Evolutionary conservation across 176 grass and related monocot genomes (phyloP).

Genomic region (Saccharum officinarum): DNA sequence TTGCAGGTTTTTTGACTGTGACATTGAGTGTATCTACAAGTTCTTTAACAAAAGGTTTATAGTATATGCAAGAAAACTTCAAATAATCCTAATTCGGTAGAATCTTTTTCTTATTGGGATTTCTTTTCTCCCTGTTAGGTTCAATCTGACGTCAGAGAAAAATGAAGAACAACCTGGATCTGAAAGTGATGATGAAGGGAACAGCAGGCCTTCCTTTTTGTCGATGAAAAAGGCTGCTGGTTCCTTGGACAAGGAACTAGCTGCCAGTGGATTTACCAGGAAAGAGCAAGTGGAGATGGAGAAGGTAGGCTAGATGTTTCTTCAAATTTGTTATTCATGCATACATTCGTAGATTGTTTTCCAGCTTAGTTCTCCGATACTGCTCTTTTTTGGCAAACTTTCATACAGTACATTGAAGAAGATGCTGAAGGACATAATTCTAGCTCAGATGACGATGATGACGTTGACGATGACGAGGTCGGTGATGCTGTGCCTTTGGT

Average conservation of each 20-base stretch:
- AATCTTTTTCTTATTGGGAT: constrained; percentile 7
- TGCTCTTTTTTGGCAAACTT: background rate
- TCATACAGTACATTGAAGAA: constrained; percentile 75
- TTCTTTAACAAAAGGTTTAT: constrained; percentile 91
- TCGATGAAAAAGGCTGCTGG: constrained; percentile 63
- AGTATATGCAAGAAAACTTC: constrained; percentile 1
- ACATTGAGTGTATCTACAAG: constrained; percentile 91
- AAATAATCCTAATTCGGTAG: background rate
- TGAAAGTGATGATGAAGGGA: constrained; percentile 55
- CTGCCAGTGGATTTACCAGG: constrained; percentile 90
- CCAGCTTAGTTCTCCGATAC: background rate
- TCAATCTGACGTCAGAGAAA: constrained; percentile 76
- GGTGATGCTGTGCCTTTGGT: constrained; percentile 36
- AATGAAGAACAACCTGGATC: constrained; percentile 38
- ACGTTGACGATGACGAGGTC: background rate
- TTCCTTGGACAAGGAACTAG: constrained; percentile 82
- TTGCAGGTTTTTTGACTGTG: constrained; percentile 94
- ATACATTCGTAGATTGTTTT: background rate
- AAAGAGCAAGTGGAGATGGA: constrained; percentile 89
- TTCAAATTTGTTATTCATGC: constrained; percentile 14
- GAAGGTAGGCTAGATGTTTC: constrained; percentile 44
- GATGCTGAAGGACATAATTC: constrained; percentile 46
- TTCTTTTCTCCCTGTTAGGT: constrained; percentile 48
- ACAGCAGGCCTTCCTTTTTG: constrained; percentile 66
- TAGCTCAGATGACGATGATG: constrained; percentile 37